Base-by-base conservation (phyloP, 1,139 yeast species). In the Pichia sp. region DNA sequence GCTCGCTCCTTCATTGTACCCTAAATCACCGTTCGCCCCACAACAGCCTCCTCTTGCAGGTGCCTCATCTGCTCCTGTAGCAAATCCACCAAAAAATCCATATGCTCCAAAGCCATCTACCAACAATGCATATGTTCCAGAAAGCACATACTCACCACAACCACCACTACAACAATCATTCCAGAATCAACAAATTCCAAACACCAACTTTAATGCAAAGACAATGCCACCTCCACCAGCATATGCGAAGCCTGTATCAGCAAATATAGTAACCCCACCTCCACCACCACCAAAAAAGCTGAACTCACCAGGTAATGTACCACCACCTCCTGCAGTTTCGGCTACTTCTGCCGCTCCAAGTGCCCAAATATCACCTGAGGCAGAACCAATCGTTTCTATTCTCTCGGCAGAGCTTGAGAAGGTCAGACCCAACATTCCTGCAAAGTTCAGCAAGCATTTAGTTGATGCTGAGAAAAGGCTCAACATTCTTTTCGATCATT, bases 401-500 rank as follows among this genome's bases (percentile, higher is more conserved):
- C 77, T 93, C 57, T 74, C 75, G 29, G 68, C 71, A 5, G 83
- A 82, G 61, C 71, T 88, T 61, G 80, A 76, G 45, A 76, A 81
- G 29, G 83, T 89, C 30, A 81, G 84, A 62, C 95, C 96, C 19
- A 75, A 75, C 50, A 80, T 90, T 51, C 97, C 97, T 26, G 87
- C 82, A 54, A 85, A 81, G 67, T 90, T 81, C 67, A 70, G 77
- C 43, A 85, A 83, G 60, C 97, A 90, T 66, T 81, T 87, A 50
- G 75, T 75, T 52, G 98, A 93, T 68, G 85, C 95, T 69, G 93
- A 84, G 63, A 86, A 86, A 73, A 81, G 98, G 69, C 73, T 93
- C 58, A 80, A 82, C 62, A 79, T 90, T 56, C 75, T 93, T 64
- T 90, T 80, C 69, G 93, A 85, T 63, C 93, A 85, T 65, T 80